Conservation (phyloP, 495 filamentous ascomycete species). For the Neurospora discreta region DNA sequence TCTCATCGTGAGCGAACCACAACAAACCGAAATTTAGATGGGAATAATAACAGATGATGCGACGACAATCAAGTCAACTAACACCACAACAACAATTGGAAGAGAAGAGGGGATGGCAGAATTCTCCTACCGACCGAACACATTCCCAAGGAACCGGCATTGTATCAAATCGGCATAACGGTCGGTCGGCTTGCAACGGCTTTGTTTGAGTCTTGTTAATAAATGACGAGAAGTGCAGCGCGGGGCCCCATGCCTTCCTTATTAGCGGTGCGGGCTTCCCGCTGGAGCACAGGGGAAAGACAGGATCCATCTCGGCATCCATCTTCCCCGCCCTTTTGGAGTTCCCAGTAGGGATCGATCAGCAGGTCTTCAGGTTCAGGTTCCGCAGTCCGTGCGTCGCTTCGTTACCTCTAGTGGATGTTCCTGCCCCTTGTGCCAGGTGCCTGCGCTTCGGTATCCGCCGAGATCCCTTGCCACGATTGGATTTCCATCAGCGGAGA, state of each 20-base stretch:
- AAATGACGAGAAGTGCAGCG: not conserved
- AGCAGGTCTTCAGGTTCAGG: not conserved
- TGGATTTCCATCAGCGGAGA: not conserved
- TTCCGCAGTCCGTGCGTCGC: not conserved
- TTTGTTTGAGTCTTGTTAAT: slow-evolving; percentile 8
- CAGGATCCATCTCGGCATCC: not conserved
- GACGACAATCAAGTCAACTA: not conserved
- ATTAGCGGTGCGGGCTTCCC: not conserved
- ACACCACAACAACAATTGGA: not conserved
- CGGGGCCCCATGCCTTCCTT: not conserved
- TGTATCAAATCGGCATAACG: slow-evolving; percentile 5
- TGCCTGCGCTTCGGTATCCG: not conserved
- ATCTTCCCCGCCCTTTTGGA: not conserved
- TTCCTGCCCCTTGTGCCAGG: not conserved
- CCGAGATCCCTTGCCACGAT: not conserved
- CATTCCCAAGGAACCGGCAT: not conserved
- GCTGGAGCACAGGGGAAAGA: not conserved
- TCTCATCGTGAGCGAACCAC: slow-evolving; percentile 12
- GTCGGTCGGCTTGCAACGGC: slow-evolving; percentile 20
- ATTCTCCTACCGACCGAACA: not conserved
- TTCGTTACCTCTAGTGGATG: not conserved
- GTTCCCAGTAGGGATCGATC: no score
- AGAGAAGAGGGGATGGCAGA: not conserved
- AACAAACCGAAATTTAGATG: not conserved
- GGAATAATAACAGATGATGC: not conserved